phyloP scores from a whole-genome alignment of 768 basidiomycete species.

The Mycena polygramma region DNA sequence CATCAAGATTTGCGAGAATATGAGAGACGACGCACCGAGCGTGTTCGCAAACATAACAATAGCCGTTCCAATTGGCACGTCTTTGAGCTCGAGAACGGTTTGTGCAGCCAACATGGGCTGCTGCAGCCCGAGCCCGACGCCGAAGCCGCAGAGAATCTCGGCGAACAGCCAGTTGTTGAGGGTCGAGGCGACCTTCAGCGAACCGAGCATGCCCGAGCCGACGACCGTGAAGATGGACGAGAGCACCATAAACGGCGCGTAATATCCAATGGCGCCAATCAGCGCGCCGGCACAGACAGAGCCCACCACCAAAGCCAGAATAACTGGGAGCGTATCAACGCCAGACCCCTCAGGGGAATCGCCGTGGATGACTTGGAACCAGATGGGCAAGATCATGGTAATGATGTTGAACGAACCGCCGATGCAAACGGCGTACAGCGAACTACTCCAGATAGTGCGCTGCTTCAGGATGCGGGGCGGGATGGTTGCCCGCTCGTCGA shows the following conservation, averaged over 20 bases:
- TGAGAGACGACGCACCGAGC: conserved; percentile 33
- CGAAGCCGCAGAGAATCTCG: conserved; percentile 45
- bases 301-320: conserved; percentile 52
- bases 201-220: conserved; percentile 52
- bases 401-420: conserved; percentile 33
- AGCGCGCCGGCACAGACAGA: conserved; percentile 54
- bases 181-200: conserved; percentile 42
- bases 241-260: conserved; percentile 46
- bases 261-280: conserved; percentile 51
- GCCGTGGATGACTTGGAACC: conserved; percentile 55
- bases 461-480: conserved; percentile 32
- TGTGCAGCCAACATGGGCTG: conserved; percentile 40
- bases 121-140: conserved; percentile 45
- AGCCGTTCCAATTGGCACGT: conserved; percentile 36
- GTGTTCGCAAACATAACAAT: conserved; percentile 41
- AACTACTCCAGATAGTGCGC: conserved; percentile 26
- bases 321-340: conserved; percentile 48
- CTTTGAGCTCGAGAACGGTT: conserved; percentile 33
- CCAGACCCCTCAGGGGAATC: conserved; percentile 50
- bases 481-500: conserved; percentile 26
- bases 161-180: conserved; percentile 35
- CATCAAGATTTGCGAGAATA: conserved; percentile 4
- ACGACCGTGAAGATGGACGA: conserved; percentile 50
- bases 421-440: conserved; percentile 30
- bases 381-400: conserved; percentile 26